Percentiles rank a stretch among this genome's conserved stretches.
Conservation (phyloP, 352 stramenopile genomes). For the Globisporangium perplexum region DNA sequence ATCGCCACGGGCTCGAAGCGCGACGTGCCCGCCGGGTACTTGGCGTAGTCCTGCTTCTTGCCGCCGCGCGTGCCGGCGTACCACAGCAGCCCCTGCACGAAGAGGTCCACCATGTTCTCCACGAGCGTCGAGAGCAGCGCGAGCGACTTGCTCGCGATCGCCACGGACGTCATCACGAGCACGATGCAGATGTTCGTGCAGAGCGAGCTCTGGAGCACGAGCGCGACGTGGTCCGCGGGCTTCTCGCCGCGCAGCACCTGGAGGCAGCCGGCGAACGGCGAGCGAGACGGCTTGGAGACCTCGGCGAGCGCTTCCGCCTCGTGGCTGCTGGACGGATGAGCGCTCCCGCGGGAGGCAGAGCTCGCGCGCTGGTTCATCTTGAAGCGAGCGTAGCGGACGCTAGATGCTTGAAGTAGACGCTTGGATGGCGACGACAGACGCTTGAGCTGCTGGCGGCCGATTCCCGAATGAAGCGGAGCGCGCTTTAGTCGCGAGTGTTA, state of each 20-base stretch:
- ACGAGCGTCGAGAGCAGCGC: constrained; percentile 88
- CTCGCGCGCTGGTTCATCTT: constrained; percentile 19
- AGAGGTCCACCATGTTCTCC: constrained; percentile 91
- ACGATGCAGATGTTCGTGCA: constrained; percentile 63
- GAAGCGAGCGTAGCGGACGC: neutral
- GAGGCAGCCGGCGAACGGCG: constrained; percentile 12
- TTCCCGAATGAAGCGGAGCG: constrained; percentile 7
- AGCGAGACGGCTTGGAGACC: constrained; percentile 7
- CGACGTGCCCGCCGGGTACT: constrained; percentile 90
- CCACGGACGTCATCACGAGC: constrained; percentile 63
- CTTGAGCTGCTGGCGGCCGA: constrained; percentile 47
- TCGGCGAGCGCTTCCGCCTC: neutral
- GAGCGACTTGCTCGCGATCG: constrained; percentile 75
- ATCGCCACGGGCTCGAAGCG: constrained; percentile 92
- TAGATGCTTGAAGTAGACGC: neutral
- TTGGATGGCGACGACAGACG: constrained; percentile 8
- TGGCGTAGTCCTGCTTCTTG: constrained; percentile 74
- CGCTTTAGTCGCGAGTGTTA: neutral
- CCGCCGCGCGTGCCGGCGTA: constrained; percentile 82
- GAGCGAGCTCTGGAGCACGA: constrained; percentile 51
- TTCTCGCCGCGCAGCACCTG: constrained; percentile 28
- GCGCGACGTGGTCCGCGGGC: constrained; percentile 43
- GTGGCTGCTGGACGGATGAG: neutral
- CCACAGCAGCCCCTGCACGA: constrained; percentile 86
- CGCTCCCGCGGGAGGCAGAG: constrained; percentile 4